Evolutionary conservation across 2,329 filamentous ascomycete species (phyloP).

Genomic region (Talaromyces piceae): DNA sequence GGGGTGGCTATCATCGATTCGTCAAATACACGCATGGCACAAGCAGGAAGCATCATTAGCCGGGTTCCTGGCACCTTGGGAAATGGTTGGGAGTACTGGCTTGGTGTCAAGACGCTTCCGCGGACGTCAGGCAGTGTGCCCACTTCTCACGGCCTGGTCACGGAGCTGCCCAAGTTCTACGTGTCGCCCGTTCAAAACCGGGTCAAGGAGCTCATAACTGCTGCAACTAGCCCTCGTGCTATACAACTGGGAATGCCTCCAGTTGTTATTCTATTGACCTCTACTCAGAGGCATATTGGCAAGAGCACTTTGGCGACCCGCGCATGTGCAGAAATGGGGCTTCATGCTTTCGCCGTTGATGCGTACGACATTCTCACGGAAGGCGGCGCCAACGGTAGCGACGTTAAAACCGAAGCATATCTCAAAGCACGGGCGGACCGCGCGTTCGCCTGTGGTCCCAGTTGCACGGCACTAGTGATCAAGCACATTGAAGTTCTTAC

Average conservation of each 20-base stretch:
- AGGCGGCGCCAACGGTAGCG: conserved; percentile 73
- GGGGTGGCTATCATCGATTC: conserved; percentile 81
- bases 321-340: conserved; percentile 79
- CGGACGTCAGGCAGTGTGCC: conserved; percentile 29
- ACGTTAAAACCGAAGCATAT: conserved; percentile 90
- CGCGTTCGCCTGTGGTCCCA: conserved; percentile 77
- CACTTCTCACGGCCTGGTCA: conserved; percentile 29
- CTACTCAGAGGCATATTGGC: conserved; percentile 87
- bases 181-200: conserved; percentile 59
- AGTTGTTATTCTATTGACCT: conserved; percentile 78
- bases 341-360: conserved; percentile 84
- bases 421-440: conserved; percentile 80
- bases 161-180: conserved; percentile 36
- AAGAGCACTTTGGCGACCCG: conserved; percentile 71
- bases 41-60: conserved; percentile 79
- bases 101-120: conserved; percentile 65
- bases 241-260: conserved; percentile 82
- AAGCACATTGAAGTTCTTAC: conserved; percentile 85
- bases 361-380: conserved; percentile 94
- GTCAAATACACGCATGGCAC: conserved; percentile 78
- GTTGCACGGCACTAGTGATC: conserved; percentile 77
- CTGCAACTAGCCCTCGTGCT: conserved; percentile 79
- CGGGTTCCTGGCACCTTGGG: conserved; percentile 68
- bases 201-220: conserved; percentile 75
- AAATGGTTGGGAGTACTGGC: conserved; percentile 83